Base-by-base conservation (phyloP, 2,329 filamentous ascomycete species). In the Monilinia laxa region DNA sequence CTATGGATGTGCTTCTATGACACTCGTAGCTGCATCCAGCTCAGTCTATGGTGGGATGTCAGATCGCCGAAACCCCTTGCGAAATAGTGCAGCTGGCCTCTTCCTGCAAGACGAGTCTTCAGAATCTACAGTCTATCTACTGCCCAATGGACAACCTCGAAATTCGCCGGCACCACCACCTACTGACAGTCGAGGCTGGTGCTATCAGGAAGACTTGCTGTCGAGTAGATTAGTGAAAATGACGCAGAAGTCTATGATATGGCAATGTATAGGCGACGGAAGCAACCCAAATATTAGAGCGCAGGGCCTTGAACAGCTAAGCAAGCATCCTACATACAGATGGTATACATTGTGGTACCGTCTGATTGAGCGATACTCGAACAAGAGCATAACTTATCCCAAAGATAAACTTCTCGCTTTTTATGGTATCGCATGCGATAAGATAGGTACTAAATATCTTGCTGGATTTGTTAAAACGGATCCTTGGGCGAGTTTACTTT, bases 91-190 rank as follows among this genome's bases (percentile, higher is more conserved):
- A 23, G 35, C 54, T 16, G 38, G n/a, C 16, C 54, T 56, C n/a
- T n/a, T 23, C 35, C 16, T 56, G n/a, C 54, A 42, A 56, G 12
- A 42, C 40, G 35, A 6, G 12, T 25, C 35, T 3, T 18, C n/a
- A 18, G 38, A 16, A 42, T 56, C 7, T 25, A 47, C 6, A 2
- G 11, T 47, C 3, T 23, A 59, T 23, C 25, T 31, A 14, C 4
- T 47, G 25, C 40, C 56, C 31, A 45, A 59, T n/a, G 40, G 25
- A 58, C 40, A 58, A n/a, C 40, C 40, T 58, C 18, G 56, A n/a
- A 45, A 45, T 0, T 6, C 25, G 7, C 56, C 23, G 20, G 38
- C n/a, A 20, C 12, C 23, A 14, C 40, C 38, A 58, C 56, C 40
- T 5, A 58, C 25, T 2, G 40, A 56, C 25, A n/a, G 23, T 31